Percentiles rank a stretch among this genome's conserved stretches.
Evolutionary conservation across 345 rosid genomes (phyloP).

Genomic region (Hirschfeldia incana): DNA sequence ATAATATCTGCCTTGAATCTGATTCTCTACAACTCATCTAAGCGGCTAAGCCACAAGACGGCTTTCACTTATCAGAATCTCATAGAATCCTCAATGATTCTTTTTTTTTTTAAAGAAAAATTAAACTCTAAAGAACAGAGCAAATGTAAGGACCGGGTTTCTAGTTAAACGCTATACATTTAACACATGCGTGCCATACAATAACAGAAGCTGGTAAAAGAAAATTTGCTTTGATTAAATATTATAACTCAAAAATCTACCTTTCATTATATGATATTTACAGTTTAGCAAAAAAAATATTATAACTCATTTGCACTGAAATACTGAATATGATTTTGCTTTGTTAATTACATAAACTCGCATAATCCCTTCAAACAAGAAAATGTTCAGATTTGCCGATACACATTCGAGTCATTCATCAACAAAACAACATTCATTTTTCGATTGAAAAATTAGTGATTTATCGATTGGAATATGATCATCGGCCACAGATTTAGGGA

Average conservation of each 20-base stretch:
- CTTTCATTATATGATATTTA: too few relatives aligned
- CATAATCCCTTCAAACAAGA: not conserved
- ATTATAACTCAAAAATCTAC: too few relatives aligned
- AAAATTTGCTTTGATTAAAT: not conserved
- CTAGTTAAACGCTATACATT: not conserved
- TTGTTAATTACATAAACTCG: not conserved
- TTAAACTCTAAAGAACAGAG: not conserved
- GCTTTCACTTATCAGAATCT: not conserved
- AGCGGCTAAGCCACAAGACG: not conserved
- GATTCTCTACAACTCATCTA: not conserved
- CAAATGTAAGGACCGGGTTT: not conserved
- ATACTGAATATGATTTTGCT: too few relatives aligned
- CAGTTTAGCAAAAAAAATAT: too few relatives aligned
- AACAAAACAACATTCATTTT: conserved; percentile 25
- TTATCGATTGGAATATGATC: conserved; percentile 1
- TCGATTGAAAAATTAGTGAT: conserved; percentile 32
- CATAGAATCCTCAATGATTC: not conserved
- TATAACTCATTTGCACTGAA: not conserved
- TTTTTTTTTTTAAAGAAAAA: not conserved
- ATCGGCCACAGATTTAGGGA: not conserved
- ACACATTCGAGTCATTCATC: not conserved
- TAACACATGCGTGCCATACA: not conserved
- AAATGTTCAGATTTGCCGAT: not conserved
- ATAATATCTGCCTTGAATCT: not conserved
- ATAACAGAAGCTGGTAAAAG: not conserved